These are phyloP conservation scores for Periglandula ipomoeae DNA, from an alignment of 2,329 filamentous ascomycete genomes.

Conservation along the genomic window DNA sequence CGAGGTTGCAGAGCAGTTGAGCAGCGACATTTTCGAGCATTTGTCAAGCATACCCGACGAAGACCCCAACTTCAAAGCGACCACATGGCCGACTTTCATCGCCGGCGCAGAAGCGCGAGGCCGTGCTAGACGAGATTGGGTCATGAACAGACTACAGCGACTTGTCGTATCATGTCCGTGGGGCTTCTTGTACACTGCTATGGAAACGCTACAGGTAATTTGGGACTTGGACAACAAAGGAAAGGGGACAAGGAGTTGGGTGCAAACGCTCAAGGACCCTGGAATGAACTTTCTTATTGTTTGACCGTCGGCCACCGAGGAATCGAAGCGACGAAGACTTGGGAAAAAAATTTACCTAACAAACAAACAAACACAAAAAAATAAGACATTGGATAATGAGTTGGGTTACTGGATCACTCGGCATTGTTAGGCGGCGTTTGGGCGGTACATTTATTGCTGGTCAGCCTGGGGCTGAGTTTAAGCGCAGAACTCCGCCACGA, in stretches of 20 bases:
- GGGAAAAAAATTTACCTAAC: background rate
- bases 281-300: conserved; percentile 35
- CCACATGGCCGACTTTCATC: conserved; percentile 48
- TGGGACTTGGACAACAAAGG: conserved; percentile 30
- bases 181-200: conserved; percentile 39
- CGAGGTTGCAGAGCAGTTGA: conserved; percentile 24
- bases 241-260: conserved; percentile 26
- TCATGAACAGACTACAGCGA: conserved; percentile 33
- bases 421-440: background rate
- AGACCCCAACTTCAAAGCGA: conserved; percentile 46
- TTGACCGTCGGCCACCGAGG: conserved; percentile 13
- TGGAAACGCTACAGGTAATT: conserved; percentile 34
- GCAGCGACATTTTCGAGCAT: conserved; percentile 36
- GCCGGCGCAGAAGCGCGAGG: conserved; percentile 42
- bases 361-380: background rate
- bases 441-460: background rate
- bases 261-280: conserved; percentile 32
- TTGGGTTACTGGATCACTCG: background rate
- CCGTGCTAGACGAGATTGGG: conserved; percentile 34
- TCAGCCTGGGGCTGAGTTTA: background rate
- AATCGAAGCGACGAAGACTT: background rate
- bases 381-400: background rate
- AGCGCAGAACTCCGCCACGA: background rate
- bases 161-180: conserved; percentile 34
- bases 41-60: conserved; percentile 37